Evolutionary conservation across 179 eudicot species (phyloP).

Genomic region (Spergularia azorica): DNA sequence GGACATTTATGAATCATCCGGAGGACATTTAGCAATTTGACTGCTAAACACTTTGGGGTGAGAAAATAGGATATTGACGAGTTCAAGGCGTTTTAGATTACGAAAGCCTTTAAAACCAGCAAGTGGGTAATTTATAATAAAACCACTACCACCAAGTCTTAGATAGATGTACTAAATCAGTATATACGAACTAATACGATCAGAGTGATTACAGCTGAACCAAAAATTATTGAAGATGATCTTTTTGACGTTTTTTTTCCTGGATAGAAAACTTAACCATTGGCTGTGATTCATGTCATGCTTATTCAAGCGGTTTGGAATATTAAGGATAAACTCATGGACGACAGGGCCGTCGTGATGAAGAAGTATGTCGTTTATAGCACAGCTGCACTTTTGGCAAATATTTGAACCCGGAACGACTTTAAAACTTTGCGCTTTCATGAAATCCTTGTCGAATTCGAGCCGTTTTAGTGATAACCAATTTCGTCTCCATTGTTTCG

Average conservation of each 20-base stretch:
- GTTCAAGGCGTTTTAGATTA: not conserved
- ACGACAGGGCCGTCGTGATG: slow-evolving; percentile 17
- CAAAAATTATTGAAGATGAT: not conserved
- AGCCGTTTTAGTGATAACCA: slow-evolving; percentile 11
- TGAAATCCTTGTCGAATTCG: not conserved
- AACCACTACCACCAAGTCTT: too few relatives aligned
- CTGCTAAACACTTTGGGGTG: too few relatives aligned
- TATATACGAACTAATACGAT: too few relatives aligned
- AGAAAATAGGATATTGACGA: too few relatives aligned
- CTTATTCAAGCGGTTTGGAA: too few relatives aligned
- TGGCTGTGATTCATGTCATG: not conserved
- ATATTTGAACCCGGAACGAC: too few relatives aligned
- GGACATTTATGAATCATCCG: slow-evolving; percentile 11
- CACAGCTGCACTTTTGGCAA: not conserved
- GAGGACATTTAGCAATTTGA: too few relatives aligned
- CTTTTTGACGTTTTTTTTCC: not conserved
- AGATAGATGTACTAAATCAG: too few relatives aligned
- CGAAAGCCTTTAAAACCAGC: too few relatives aligned
- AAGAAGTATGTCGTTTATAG: slow-evolving; percentile 15
- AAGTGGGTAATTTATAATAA: too few relatives aligned
- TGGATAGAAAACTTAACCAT: slow-evolving; percentile 23
- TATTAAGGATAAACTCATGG: not conserved
- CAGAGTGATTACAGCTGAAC: too few relatives aligned
- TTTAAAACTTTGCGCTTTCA: too few relatives aligned
- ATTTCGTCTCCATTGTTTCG: not conserved